phyloP scores from a whole-genome alignment of 805 yeast genomes.

The Candida pseudofarinosa region DNA sequence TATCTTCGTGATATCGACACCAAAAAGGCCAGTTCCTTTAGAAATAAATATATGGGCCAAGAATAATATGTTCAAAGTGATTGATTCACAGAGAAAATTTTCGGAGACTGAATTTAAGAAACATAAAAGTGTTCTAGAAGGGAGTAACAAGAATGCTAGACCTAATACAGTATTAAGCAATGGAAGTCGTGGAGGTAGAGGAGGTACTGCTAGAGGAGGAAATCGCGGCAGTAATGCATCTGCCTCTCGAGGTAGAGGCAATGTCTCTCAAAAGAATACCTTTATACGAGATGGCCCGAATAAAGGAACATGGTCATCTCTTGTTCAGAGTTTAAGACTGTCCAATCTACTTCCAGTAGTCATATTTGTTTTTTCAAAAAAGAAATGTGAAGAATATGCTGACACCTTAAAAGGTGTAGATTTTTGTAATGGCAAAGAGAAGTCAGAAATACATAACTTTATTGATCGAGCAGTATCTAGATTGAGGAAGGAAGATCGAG shows the following conservation, averaged over 20 bases:
- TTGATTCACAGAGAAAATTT: slow-evolving; percentile 71
- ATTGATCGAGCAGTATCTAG: slow-evolving; percentile 86
- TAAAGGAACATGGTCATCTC: slow-evolving; percentile 70
- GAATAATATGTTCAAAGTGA: slow-evolving; percentile 63
- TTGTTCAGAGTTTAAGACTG: slow-evolving; percentile 66
- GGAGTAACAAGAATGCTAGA: slow-evolving; percentile 28
- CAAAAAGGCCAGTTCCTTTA: slow-evolving; percentile 94
- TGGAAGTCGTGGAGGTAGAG: slow-evolving; percentile 40
- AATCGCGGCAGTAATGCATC: slow-evolving; percentile 23
- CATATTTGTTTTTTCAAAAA: slow-evolving; percentile 88
- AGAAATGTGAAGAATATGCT: slow-evolving; percentile 91
- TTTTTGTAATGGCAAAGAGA: slow-evolving; percentile 79
- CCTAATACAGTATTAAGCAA: slow-evolving; percentile 35
- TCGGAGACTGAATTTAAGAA: slow-evolving; percentile 57
- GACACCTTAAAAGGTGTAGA: slow-evolving; percentile 69
- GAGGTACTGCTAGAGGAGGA: slow-evolving; percentile 45
- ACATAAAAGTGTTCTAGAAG: slow-evolving; percentile 52
- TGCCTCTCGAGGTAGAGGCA: slow-evolving; percentile 16
- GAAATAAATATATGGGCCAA: slow-evolving; percentile 87
- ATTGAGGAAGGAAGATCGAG: slow-evolving; percentile 86
- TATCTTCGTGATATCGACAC: slow-evolving; percentile 92
- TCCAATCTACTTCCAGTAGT: slow-evolving; percentile 85
- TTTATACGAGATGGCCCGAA: slow-evolving; percentile 61
- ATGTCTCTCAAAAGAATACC: slow-evolving; percentile 23
- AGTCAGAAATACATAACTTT: slow-evolving; percentile 89